Conservation (phyloP, 2,329 filamentous ascomycete species). For the Myriosclerotinia scirpicola region DNA sequence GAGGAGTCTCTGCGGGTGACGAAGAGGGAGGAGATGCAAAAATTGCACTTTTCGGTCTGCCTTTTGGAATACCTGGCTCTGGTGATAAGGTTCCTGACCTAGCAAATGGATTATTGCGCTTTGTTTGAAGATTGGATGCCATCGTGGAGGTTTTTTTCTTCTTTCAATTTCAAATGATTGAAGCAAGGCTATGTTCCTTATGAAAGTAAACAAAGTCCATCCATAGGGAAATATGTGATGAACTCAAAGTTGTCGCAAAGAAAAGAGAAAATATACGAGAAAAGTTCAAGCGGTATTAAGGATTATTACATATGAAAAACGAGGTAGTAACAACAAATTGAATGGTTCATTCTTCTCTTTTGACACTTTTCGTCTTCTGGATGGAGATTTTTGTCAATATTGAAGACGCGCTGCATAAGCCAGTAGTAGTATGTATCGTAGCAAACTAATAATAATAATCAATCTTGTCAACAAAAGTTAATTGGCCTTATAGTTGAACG, state of each 20-base stretch:
- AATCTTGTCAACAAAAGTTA: slow-evolving; percentile 17
- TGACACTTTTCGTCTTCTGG: not conserved
- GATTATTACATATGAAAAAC: slow-evolving; percentile 4
- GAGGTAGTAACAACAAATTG: not conserved
- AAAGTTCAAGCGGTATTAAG: not conserved
- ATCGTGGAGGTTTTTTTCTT: slow-evolving; percentile 48
- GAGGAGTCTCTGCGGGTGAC: slow-evolving; percentile 46
- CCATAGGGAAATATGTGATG: slow-evolving; percentile 7
- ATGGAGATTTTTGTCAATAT: slow-evolving; percentile 1
- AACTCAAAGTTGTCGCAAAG: not conserved
- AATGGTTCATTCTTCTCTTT: slow-evolving; percentile 6
- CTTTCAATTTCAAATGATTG: slow-evolving; percentile 27
- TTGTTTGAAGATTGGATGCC: slow-evolving; percentile 63
- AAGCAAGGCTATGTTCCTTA: slow-evolving; percentile 9
- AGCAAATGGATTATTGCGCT: slow-evolving; percentile 78
- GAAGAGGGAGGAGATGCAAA: slow-evolving; percentile 47
- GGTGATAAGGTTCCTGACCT: slow-evolving; percentile 69
- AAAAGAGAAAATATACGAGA: not conserved
- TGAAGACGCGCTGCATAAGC: slow-evolving; percentile 10
- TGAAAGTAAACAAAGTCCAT: slow-evolving; percentile 23
- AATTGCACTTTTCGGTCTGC: slow-evolving; percentile 73
- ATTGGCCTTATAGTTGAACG: slow-evolving; percentile 5
- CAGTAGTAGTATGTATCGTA: too few relatives aligned
- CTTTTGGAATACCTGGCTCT: slow-evolving; percentile 50
- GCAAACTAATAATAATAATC: too few relatives aligned